Evolutionary conservation across 192 early-diverging fungal species (phyloP).

Genomic region (Mortierella claussenii): DNA sequence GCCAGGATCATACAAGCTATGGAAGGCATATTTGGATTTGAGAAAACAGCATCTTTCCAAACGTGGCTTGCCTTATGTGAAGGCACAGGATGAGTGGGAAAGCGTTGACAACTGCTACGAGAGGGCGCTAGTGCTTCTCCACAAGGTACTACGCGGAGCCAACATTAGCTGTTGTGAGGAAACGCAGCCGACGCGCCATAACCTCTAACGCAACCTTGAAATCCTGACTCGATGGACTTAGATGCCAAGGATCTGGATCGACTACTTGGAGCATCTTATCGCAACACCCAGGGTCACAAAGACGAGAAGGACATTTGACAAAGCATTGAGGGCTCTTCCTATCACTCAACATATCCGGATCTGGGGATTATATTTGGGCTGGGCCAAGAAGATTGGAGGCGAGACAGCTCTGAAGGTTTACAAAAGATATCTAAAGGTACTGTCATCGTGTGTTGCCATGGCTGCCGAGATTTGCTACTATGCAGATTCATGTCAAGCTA

Average conservation of each 20-base stretch:
- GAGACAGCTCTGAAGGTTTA: constrained; percentile 85
- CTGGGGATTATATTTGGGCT: constrained; percentile 88
- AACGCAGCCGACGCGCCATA: no score
- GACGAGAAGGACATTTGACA: constrained; percentile 90
- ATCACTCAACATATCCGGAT: constrained; percentile 93
- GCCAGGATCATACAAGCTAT: constrained; percentile 96
- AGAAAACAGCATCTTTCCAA: constrained; percentile 60
- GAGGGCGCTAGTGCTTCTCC: constrained; percentile 85
- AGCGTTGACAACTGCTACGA: constrained; percentile 85
- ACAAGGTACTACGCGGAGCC: no score
- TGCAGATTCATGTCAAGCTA: not conserved
- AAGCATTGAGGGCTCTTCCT: constrained; percentile 87
- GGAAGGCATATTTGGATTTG: constrained; percentile 87
- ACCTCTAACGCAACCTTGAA: no score
- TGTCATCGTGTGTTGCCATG: no score
- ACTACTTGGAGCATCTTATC: constrained; percentile 76
- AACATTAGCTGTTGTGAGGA: no score
- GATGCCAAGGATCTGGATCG: constrained; percentile 95
- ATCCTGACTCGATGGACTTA: no score
- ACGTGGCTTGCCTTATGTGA: constrained; percentile 61
- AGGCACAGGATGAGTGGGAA: constrained; percentile 69
- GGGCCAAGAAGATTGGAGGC: constrained; percentile 82
- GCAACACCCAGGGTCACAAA: constrained; percentile 75
- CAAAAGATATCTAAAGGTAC: constrained; percentile 84
- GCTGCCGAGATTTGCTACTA: constrained; percentile 10